Evolutionary conservation across 352 stramenopile species (phyloP).

Genomic region (Phytopythium vexans): DNA sequence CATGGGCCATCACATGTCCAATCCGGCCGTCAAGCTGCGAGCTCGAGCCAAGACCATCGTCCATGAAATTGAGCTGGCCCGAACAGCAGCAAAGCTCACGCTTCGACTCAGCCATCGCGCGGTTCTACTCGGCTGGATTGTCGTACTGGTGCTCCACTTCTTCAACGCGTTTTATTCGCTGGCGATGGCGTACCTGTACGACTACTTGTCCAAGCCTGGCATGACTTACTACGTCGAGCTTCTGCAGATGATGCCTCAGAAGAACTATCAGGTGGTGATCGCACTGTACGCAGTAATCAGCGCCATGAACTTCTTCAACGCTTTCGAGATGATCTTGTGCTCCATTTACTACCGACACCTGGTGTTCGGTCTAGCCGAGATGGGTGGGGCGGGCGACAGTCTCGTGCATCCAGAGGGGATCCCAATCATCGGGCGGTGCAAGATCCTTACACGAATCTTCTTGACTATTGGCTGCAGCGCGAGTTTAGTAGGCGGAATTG

Average conservation of each 20-base stretch:
- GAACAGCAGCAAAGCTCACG: slow-evolving; percentile 14
- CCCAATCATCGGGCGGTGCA: background rate
- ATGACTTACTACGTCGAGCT: slow-evolving; percentile 29
- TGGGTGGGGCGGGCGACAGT: background rate
- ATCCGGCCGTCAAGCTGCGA: slow-evolving; percentile 13
- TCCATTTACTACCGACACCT: slow-evolving; percentile 22
- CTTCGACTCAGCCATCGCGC: slow-evolving; percentile 14
- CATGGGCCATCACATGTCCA: slow-evolving; percentile 7
- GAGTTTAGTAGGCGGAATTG: slow-evolving; percentile 4
- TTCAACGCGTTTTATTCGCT: slow-evolving; percentile 24
- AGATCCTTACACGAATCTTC: background rate
- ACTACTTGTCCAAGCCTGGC: slow-evolving; percentile 18
- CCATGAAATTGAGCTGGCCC: slow-evolving; percentile 14
- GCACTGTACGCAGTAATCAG: slow-evolving; percentile 19
- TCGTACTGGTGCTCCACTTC: slow-evolving; percentile 28
- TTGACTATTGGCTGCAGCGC: background rate
- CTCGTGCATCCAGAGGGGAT: background rate
- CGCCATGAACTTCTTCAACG: slow-evolving; percentile 22
- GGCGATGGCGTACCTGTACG: slow-evolving; percentile 21
- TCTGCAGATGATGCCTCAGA: slow-evolving; percentile 27
- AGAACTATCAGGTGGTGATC: slow-evolving; percentile 18
- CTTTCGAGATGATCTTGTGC: slow-evolving; percentile 21
- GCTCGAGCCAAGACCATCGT: slow-evolving; percentile 14
- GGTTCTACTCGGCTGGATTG: slow-evolving; percentile 15
- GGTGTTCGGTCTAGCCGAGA: slow-evolving; percentile 14